Conservation (phyloP, 192 early-diverging fungal genomes). For the Umbelopsis vinacea region DNA sequence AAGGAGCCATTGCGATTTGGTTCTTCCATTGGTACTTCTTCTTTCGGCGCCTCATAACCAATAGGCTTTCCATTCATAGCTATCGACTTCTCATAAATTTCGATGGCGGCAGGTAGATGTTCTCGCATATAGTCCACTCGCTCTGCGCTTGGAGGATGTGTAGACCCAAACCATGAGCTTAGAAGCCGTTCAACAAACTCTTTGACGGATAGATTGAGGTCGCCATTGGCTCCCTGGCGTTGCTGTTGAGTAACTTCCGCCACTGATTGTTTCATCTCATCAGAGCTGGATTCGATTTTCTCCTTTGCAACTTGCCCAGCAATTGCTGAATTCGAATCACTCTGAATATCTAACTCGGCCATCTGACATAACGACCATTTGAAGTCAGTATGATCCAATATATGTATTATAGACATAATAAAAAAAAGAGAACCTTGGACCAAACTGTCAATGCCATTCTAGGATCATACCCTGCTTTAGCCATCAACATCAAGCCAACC, state of each 20-base stretch:
- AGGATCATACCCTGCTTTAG: slow-evolving; percentile 63
- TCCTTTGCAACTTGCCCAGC: neutral
- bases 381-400: neutral
- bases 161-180: slow-evolving; percentile 41
- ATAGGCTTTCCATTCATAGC: slow-evolving; percentile 32
- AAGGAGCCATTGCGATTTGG: neutral
- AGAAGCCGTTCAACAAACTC: slow-evolving; percentile 32
- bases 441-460: slow-evolving; percentile 53
- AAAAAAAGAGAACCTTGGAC: slow-evolving; percentile 29
- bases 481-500: slow-evolving; percentile 54
- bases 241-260: neutral
- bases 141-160: slow-evolving; percentile 43
- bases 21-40: neutral
- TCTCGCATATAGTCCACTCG: slow-evolving; percentile 38
- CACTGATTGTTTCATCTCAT: neutral
- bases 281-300: slow-evolving; percentile 1
- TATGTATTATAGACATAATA: neutral
- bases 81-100: slow-evolving; percentile 31
- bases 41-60: neutral
- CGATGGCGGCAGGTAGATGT: slow-evolving; percentile 34
- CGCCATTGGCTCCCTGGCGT: neutral
- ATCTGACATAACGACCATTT: slow-evolving; percentile 24
- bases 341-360: slow-evolving; percentile 39
- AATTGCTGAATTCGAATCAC: neutral
- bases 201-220: slow-evolving; percentile 9